Evolutionary conservation across 1,284 basidiomycete species (phyloP), one percentile per base, ranked within the genome.

Genomic region (Pseudozyma sp.): DNA sequence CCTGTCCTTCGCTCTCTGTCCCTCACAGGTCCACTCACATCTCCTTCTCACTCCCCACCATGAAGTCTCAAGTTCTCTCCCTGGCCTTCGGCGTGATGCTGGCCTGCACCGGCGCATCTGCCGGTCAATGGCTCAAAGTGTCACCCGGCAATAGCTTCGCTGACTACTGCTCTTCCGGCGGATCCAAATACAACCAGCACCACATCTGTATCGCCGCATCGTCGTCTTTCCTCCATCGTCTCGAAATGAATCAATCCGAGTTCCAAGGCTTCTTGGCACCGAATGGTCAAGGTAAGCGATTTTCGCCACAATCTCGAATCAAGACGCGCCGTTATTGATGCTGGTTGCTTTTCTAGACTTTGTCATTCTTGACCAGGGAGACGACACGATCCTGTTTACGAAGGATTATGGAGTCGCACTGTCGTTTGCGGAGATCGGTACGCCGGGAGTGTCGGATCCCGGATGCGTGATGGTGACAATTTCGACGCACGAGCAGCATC

Each of bases 91-190:
- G 3, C 14, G 35, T 8, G 9, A 14, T 14, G 9, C 14, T 37
- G 35, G 35, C 35, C 35, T 37, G 9, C 35, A 42, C 40, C 45
- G 31, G 31, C 8, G 52, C 35, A 3, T 7, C 31, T 16, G 42
- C 30, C 16, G 52, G 42, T 6, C 24, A 24, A 24, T 45, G 14
- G 30, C 33, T 45, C 7, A 31, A 9, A 39, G 31, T 11, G 44
- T 42, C 50, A n/a, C 39, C 19, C 10, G 50, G 24, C 11, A 29
- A 54, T 30, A 46, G 7, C 34, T 54, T 13, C 9, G 53, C 16
- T 2, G 44, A 47, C 53, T 54, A 54, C 34, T 54, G 53, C 19
- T 13, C 16, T n/a, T 34, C 43, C 17, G 19, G 24, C n/a, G 53
- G 53, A 5, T 5, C 43, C 10, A 8, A 34, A 8, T 8, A 19